These are phyloP conservation scores for Vitis hybrid DNA, from an alignment of 177 flowering plant species.

Conservation along the genomic window DNA sequence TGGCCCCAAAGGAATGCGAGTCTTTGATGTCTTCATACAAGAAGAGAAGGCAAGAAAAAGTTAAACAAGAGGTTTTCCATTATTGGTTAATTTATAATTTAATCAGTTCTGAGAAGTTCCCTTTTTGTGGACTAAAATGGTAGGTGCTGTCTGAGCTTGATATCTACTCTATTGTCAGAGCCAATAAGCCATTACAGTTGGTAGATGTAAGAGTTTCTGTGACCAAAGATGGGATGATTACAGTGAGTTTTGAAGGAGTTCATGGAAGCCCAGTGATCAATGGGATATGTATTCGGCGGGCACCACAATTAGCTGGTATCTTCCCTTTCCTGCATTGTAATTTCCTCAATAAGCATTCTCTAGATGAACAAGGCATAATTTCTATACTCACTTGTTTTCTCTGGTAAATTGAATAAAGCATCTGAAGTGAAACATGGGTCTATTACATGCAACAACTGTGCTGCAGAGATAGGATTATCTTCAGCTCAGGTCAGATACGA, in stretches of 20 bases:
- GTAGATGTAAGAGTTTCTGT: slow-evolving; percentile 57
- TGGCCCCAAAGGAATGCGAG: slow-evolving; percentile 94
- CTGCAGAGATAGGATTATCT: slow-evolving; percentile 64
- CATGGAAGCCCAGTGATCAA: slow-evolving; percentile 77
- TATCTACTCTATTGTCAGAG: slow-evolving; percentile 82
- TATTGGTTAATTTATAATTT: background rate
- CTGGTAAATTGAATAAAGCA: slow-evolving; percentile 30
- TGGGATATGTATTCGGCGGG: slow-evolving; percentile 82
- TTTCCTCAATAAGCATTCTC: background rate
- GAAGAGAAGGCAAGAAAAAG: slow-evolving; percentile 74
- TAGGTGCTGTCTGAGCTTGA: slow-evolving; percentile 85
- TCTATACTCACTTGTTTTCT: slow-evolving; percentile 4
- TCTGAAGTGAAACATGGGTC: slow-evolving; percentile 32
- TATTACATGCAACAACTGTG: slow-evolving; percentile 63
- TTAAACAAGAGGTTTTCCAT: background rate
- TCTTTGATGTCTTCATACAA: slow-evolving; percentile 81
- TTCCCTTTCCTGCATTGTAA: background rate
- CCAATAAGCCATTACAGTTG: slow-evolving; percentile 80
- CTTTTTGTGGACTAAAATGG: slow-evolving; percentile 9
- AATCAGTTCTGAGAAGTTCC: background rate
- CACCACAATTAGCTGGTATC: slow-evolving; percentile 53
- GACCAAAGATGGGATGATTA: slow-evolving; percentile 53
- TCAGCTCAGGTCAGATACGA: slow-evolving; percentile 50
- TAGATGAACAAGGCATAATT: background rate
- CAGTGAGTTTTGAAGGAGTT: slow-evolving; percentile 71